Evolutionary conservation across 2,329 filamentous ascomycete species (phyloP).

Genomic region (Scedosporium dehoogii): DNA sequence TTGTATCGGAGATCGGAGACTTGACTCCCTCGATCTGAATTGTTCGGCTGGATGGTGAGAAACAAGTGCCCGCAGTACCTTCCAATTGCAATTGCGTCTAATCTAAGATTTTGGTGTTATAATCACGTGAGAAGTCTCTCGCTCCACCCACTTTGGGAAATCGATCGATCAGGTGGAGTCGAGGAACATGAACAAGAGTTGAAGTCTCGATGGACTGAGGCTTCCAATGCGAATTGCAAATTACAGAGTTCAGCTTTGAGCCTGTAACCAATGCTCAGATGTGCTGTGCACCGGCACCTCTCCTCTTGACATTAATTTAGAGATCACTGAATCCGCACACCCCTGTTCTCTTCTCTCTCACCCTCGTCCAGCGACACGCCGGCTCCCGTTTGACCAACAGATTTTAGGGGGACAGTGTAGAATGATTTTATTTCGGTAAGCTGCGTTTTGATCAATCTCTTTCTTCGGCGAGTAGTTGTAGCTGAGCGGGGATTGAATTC

Average conservation of each 20-base stretch:
- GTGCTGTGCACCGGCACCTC: neutral
- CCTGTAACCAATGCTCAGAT: neutral
- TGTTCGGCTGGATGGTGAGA: too few species aligned
- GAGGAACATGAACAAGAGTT: neutral
- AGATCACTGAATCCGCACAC: neutral
- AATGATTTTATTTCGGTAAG: too few species aligned
- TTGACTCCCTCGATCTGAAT: too few species aligned
- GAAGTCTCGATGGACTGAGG: too few species aligned
- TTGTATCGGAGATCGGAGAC: too few species aligned
- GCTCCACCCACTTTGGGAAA: neutral
- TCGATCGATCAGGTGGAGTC: conserved; percentile 5
- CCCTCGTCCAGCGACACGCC: neutral
- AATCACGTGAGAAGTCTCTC: neutral
- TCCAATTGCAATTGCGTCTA: neutral
- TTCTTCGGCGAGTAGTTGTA: neutral
- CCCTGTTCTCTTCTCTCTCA: neutral
- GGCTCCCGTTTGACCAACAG: neutral
- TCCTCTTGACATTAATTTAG: neutral
- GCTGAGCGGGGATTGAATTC: neutral
- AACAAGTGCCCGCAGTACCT: too few species aligned
- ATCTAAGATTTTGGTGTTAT: neutral
- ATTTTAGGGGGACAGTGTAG: too few species aligned
- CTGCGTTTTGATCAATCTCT: too few species aligned
- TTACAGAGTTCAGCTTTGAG: too few species aligned
- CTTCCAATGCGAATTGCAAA: too few species aligned